Base-by-base conservation (phyloP, 768 basidiomycete species). In the Tulasnella sp. region DNA sequence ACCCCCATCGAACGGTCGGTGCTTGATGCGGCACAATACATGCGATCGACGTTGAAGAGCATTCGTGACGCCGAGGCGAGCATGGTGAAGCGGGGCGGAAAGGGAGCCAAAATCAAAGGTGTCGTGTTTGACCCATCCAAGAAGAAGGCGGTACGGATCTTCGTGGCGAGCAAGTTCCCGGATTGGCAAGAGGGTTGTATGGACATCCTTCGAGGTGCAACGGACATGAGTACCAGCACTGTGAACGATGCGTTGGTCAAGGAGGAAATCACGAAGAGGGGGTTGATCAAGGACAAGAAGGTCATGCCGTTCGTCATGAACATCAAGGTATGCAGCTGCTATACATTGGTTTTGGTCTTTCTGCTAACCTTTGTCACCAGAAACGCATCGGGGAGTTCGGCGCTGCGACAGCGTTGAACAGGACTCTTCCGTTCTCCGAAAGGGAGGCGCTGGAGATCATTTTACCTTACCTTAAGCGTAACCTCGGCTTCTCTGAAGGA, bases 261-360 rank as follows among this genome's bases (percentile, higher is more conserved):
- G 67, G 73, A 80, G 64, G 63, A 78, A 62, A 67, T 98, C 67
- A 76, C 75, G 7, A 74, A 79, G 66, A 76, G 74, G 19, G 91
- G 88, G 4, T 67, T 97, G 67, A 83, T 92, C 71, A 97, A 96
- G 77, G 91, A 98, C 72, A 98, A 98, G 74, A 80, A 83, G 40
- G 78, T 78, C 39, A 98, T 97, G 94, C 93, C 93, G 5, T 97
- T 94, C 71, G 80, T 92, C 43, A 87, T 94, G 59, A 72, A 76
- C 29, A 86, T 97, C 82, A 93, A 96, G 83, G 94, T 92, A 51
- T 35, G 74, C 65, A 17, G 4, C n/a, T n/a, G 9, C 5, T 37
- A 45, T 39, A 56, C 17, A 19, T 54, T 57, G 25, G 34, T 43
- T 46, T 15, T 2, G 19, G 49, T 7, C 14, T 42, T 45, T 15